Evolutionary conservation across 106 monocot genomes (phyloP).

Genomic region (Alisma plantagoaquatica): DNA sequence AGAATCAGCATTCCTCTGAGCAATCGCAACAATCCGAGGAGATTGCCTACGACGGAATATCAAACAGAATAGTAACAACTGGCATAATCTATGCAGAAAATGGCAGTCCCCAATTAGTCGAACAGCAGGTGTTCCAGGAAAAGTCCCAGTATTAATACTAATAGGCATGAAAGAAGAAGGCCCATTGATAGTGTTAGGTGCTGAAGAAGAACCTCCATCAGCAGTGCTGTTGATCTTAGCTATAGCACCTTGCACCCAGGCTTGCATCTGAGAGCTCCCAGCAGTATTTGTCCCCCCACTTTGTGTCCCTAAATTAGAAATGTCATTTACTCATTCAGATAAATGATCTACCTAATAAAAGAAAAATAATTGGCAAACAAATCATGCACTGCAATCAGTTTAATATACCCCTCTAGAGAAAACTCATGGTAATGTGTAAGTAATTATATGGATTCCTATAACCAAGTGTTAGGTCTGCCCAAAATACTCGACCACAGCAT

Average conservation of each 20-base stretch:
- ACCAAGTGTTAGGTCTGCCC: too few species aligned
- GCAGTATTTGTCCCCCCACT: slow-evolving; percentile 43
- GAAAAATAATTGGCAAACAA: too few species aligned
- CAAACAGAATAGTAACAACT: slow-evolving; percentile 83
- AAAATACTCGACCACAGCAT: too few species aligned
- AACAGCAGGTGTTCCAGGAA: slow-evolving; percentile 99
- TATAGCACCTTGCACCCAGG: slow-evolving; percentile 97
- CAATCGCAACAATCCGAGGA: slow-evolving; percentile 30
- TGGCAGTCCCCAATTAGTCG: slow-evolving; percentile 96
- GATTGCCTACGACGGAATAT: slow-evolving; percentile 80
- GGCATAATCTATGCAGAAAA: slow-evolving; percentile 96
- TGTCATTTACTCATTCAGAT: too few species aligned
- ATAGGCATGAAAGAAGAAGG: slow-evolving; percentile 78
- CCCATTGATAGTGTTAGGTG: slow-evolving; percentile 56
- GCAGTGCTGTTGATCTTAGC: slow-evolving; percentile 91
- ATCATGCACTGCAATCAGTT: too few species aligned
- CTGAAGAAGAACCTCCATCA: slow-evolving; percentile 60
- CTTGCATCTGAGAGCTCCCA: slow-evolving; percentile 92
- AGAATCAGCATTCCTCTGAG: slow-evolving; percentile 44
- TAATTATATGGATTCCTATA: too few species aligned
- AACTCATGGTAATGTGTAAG: too few species aligned
- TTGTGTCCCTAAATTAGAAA: slow-evolving; percentile 40
- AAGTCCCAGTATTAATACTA: slow-evolving; percentile 95
- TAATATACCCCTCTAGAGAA: too few species aligned
- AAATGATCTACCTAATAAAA: too few species aligned